phyloP scores from a whole-genome alignment of 2,329 filamentous ascomycete species.

The Stemphylium beticola region DNA sequence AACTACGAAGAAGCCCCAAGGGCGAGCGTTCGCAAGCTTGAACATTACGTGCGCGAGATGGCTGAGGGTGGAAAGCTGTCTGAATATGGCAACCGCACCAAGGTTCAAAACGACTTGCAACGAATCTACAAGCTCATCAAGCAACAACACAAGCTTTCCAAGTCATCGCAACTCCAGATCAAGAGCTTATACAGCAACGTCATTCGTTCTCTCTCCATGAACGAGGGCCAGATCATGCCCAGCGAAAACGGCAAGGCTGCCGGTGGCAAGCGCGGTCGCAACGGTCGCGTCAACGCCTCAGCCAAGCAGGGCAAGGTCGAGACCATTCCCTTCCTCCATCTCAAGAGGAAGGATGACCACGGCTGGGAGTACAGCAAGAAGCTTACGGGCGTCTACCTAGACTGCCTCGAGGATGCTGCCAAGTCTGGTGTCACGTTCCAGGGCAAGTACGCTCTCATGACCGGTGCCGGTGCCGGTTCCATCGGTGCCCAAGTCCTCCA shows the following conservation, averaged over 20 bases:
- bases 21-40: slow-evolving; percentile 89
- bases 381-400: slow-evolving; percentile 89
- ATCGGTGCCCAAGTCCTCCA: slow-evolving; percentile 97
- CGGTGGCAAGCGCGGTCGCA: slow-evolving; percentile 64
- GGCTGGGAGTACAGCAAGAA: slow-evolving; percentile 99
- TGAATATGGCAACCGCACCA: slow-evolving; percentile 96
- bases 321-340: slow-evolving; percentile 95
- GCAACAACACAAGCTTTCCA: slow-evolving; percentile 96
- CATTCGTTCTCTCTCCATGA: slow-evolving; percentile 93
- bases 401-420: slow-evolving; percentile 88
- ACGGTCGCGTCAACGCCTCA: slow-evolving; percentile 58
- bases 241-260: slow-evolving; percentile 76
- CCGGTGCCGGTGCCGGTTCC: slow-evolving; percentile 94
- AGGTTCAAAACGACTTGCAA: slow-evolving; percentile 94
- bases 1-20: slow-evolving; percentile 88
- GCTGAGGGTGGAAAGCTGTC: slow-evolving; percentile 97
- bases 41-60: slow-evolving; percentile 99
- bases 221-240: slow-evolving; percentile 94
- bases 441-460: slow-evolving; percentile 97
- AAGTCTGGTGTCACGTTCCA: slow-evolving; percentile 87
- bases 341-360: slow-evolving; percentile 91
- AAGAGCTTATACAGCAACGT: slow-evolving; percentile 94
- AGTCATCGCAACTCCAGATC: slow-evolving; percentile 94
- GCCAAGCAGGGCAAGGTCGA: slow-evolving; percentile 87
- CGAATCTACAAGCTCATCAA: slow-evolving; percentile 98